Evolutionary conservation across 2,329 filamentous ascomycete species (phyloP), one percentile per base, ranked within the genome.

Genomic region (Penicillium sp.): DNA sequence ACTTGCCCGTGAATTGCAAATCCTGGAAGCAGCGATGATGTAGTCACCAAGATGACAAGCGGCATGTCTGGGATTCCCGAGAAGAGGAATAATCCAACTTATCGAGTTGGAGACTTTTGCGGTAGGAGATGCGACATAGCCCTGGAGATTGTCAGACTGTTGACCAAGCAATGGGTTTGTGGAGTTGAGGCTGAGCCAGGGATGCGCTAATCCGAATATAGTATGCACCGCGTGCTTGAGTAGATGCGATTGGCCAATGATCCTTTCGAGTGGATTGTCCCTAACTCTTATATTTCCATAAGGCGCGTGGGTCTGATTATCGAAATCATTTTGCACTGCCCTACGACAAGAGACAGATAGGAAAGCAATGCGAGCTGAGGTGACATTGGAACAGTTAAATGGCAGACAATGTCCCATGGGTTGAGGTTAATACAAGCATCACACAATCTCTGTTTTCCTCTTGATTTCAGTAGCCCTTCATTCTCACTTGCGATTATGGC

Each of bases 401-500:
- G 43, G 13, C 32, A 37, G 17, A 24, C 2, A 29, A 24, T 10
- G 1, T 0, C 17, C 32, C 32, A 22, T 31, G 19, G 4, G 4
- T 48, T 3, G 6, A 34, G 13, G 7, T 13, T 12, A 31, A 21
- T 10, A 22, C 13, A 42, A 42, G 17, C 13, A 29, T 31, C 24
- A 41, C 10, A 21, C 17, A 1, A 3, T n/a, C n/a, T 21, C 40
- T 15, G 28, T 19, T 31, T 21, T 21, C 22, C 9, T 24, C 26
- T 29, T 19, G n/a, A 34, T 15, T 28, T 8, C 31, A 37, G 2
- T 12, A 37, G 17, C 32, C 15, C 22, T 19, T n/a, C 6, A 33
- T 19, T 28, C 4, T 22, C 10, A 33, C 15, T 21, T n/a, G 31
- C 32, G n/a, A 51, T 22, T n/a, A 61, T 56, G 49, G 31, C 48